Base-by-base conservation (phyloP, 2,329 filamentous ascomycete species). In the Curvularia sp. region DNA sequence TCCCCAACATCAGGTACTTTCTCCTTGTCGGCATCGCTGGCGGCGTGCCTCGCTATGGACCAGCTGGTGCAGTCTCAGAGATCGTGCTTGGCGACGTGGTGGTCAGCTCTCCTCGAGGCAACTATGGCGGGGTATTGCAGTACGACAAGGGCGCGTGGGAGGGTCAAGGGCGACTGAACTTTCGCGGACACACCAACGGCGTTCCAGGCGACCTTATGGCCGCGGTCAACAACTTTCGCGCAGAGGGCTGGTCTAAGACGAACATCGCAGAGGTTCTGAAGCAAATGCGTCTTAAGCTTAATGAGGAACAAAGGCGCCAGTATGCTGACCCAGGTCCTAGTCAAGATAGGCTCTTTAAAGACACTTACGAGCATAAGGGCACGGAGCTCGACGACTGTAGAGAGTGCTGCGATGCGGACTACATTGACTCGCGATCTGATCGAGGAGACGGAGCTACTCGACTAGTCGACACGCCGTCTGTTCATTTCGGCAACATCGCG, bases 61-160 rank as follows among this genome's bases (percentile, higher is more conserved):
- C 59, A 45, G 27, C 61, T 21, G 54, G 65, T 48, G 60, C 55
- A 39, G 51, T 3, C 6, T 51, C 49, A 3, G 55, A 66, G 49
- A 66, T 70, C 21, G 55, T 62, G 19, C 59, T 70, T 18, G 64
- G 66, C 18, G 66, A 69, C 52, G 60, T 70, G 36, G 64, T 67
- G 0, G 63, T 70, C 39, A 65, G 63, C 58, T 55, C 30, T 45
- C 65, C 63, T 3, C 50, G 48, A 36, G 63, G 55, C n/a, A 61
- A 63, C 15, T 46, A 66, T 36, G 56, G 63, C 32, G 65, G 65
- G 25, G 65, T 70, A 10, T 18, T 70, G 30, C 60, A 64, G 48
- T 69, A 67, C 54, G 65, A 70, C 36, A 59, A 49, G 12, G 60
- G 53, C 23, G 65, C 60, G 10, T 63, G 64, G 66, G 5, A 57